These are phyloP conservation scores for Phytopythium boreale DNA, from an alignment of 352 stramenopile species.

Conservation along the genomic window DNA sequence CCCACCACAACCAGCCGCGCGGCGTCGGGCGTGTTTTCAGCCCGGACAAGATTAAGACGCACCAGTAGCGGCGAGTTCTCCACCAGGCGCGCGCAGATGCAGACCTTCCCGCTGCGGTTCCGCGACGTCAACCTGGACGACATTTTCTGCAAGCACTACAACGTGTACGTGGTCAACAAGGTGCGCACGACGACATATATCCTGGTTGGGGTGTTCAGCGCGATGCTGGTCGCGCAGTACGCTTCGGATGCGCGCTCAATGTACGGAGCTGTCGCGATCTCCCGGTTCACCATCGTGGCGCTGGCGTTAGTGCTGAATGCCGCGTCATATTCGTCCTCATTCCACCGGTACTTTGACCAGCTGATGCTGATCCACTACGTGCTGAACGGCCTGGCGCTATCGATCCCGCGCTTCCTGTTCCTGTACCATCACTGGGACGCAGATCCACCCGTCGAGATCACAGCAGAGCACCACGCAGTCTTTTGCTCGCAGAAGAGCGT, in stretches of 20 bases:
- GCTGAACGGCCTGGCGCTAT: constrained; percentile 39
- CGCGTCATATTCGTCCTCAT: constrained; percentile 36
- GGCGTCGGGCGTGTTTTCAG: not conserved
- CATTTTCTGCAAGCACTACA: constrained; percentile 73
- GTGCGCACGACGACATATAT: constrained; percentile 51
- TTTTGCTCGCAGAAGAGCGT: constrained; percentile 63
- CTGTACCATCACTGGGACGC: constrained; percentile 25
- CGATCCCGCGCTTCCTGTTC: constrained; percentile 48
- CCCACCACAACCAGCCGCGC: not conserved
- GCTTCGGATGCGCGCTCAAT: constrained; percentile 24
- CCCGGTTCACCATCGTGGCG: constrained; percentile 33
- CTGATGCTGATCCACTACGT: constrained; percentile 52
- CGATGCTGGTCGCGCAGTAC: constrained; percentile 52
- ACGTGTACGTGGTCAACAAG: constrained; percentile 68
- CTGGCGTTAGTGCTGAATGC: constrained; percentile 41
- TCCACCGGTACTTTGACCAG: constrained; percentile 46
- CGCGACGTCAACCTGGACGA: constrained; percentile 59
- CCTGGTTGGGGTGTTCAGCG: constrained; percentile 37
- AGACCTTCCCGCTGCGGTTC: constrained; percentile 56
- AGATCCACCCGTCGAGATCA: constrained; percentile 12
- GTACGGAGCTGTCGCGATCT: constrained; percentile 32
- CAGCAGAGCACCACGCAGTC: constrained; percentile 21
- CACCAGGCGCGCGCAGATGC: constrained; percentile 38
- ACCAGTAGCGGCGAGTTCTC: constrained; percentile 3
- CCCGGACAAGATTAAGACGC: not conserved